These are phyloP conservation scores for Colletotrichum nymphaeae DNA, from an alignment of 2,329 filamentous ascomycete species.

Conservation along the genomic window DNA sequence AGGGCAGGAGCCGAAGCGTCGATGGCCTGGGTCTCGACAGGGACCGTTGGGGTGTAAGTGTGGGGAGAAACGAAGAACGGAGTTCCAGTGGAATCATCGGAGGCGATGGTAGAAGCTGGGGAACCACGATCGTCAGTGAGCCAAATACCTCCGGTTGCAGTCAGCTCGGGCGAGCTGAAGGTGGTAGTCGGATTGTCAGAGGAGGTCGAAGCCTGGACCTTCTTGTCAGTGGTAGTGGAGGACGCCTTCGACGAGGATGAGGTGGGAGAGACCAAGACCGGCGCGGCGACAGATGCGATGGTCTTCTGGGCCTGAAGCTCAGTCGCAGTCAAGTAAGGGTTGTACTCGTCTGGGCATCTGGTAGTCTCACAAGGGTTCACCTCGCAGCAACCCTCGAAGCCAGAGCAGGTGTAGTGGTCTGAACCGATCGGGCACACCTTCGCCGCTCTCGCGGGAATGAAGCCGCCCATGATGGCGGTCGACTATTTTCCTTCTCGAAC, in stretches of 20 bases:
- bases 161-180: not conserved
- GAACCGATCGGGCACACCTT: conserved; percentile 22
- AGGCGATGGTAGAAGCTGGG: not conserved
- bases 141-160: conserved; percentile 13
- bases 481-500: not conserved
- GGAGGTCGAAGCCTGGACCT: not conserved
- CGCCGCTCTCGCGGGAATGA: not conserved
- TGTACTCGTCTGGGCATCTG: conserved; percentile 43
- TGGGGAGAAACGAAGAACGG: not conserved
- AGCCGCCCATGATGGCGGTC: conserved; percentile 19
- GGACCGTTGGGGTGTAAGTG: not conserved
- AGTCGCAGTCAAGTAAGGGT: not conserved
- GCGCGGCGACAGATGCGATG: conserved; percentile 25
- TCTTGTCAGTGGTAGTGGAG: not conserved
- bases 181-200: not conserved
- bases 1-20: not conserved
- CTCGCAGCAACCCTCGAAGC: conserved; percentile 58
- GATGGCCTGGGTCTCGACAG: not conserved
- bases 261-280: conserved; percentile 8
- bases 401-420: conserved; percentile 50
- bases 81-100: not conserved
- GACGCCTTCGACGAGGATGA: not conserved
- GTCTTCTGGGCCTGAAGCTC: not conserved
- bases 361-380: conserved; percentile 53
- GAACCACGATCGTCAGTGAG: conserved; percentile 8